Conservation (phyloP, 208 protist species). For the Trichomonas tenax region DNA sequence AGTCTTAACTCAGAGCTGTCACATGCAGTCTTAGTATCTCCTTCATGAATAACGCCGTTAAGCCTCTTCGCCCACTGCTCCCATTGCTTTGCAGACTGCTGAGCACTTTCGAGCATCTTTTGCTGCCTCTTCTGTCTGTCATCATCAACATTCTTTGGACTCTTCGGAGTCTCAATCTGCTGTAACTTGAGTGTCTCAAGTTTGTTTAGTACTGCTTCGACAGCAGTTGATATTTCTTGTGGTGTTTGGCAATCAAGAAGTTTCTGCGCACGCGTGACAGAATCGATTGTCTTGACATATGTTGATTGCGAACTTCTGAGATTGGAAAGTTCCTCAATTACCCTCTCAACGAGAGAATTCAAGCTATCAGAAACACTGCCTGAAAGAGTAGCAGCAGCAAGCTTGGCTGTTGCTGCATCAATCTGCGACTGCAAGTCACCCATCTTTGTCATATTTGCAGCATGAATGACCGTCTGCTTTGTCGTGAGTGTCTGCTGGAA, state of each 20-base stretch:
- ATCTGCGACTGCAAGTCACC: not conserved
- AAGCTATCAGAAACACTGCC: not conserved
- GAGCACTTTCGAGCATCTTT: not conserved
- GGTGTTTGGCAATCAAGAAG: not conserved
- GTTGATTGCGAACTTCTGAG: not conserved
- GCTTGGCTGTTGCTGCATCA: not conserved
- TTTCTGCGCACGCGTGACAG: not conserved
- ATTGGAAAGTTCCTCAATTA: not conserved
- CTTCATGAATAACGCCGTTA: not conserved
- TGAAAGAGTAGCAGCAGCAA: not conserved
- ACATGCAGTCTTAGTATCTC: not conserved
- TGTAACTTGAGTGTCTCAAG: too few species aligned
- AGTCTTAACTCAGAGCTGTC: not conserved
- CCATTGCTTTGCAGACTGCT: not conserved
- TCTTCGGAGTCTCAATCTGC: not conserved
- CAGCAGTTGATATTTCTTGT: not conserved
- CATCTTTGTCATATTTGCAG: not conserved
- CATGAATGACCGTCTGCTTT: not conserved
- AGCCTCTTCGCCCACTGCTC: not conserved
- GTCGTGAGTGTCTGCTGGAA: not conserved
- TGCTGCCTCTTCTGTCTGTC: not conserved
- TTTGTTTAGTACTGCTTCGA: not conserved
- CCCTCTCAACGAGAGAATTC: not conserved
- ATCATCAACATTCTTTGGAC: not conserved
- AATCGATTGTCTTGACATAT: not conserved